These are phyloP conservation scores for Yarrowia sp. DNA, from an alignment of 805 yeast genomes.

Conservation along the genomic window DNA sequence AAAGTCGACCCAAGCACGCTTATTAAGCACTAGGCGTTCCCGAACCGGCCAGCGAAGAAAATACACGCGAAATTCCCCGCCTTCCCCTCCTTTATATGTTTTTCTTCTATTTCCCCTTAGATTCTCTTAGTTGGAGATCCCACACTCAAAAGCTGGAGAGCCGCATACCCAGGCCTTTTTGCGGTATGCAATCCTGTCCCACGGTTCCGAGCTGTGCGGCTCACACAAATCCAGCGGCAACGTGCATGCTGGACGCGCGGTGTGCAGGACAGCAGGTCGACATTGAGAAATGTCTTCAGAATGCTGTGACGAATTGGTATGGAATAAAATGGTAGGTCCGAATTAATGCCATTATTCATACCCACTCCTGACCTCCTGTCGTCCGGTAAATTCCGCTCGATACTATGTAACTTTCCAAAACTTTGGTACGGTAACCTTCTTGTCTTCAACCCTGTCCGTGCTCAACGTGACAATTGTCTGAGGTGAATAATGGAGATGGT, in stretches of 20 bases:
- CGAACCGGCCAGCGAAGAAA: neutral
- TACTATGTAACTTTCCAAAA: no score
- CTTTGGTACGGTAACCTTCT: no score
- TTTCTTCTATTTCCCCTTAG: neutral
- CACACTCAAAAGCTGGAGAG: neutral
- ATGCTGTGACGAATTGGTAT: no score
- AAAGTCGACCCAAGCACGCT: slow-evolving; percentile 3
- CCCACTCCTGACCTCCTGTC: no score
- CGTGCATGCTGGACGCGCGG: neutral
- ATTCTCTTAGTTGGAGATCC: neutral
- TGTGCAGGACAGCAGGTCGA: neutral
- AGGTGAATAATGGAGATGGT: no score
- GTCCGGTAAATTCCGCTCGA: no score
- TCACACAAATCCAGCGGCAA: neutral
- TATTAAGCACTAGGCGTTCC: neutral
- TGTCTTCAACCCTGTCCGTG: no score
- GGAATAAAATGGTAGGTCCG: no score
- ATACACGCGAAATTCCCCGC: neutral
- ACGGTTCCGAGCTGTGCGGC: slow-evolving; percentile 21
- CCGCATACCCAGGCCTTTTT: neutral
- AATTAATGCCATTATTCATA: no score
- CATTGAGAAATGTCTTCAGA: neutral
- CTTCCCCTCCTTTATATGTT: neutral
- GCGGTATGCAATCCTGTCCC: slow-evolving; percentile 8
- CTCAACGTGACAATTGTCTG: no score